A percentile compares a stretch with the other conserved stretches of the same genome.
Evolutionary conservation across 2,329 filamentous ascomycete genomes (phyloP).

Genomic region (Pseudocercospora fijiensis): DNA sequence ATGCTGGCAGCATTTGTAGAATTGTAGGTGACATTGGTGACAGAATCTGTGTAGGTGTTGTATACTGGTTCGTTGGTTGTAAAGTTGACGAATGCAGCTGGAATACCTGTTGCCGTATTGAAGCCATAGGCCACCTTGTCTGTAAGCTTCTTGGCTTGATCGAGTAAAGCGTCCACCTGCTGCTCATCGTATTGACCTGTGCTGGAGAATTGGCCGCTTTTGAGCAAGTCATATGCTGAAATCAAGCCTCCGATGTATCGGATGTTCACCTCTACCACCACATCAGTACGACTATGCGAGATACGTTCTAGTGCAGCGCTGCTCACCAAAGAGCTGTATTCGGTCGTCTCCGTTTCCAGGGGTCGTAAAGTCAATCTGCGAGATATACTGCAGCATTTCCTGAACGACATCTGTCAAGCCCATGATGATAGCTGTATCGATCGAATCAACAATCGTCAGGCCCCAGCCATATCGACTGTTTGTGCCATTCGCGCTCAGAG

Average conservation of each 20-base stretch:
- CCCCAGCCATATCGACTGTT: constrained; percentile 32
- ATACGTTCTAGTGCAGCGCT: not conserved
- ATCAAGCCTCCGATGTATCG: constrained; percentile 30
- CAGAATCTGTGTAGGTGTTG: constrained; percentile 14
- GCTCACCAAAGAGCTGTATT: constrained; percentile 19
- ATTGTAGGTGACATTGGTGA: constrained; percentile 29
- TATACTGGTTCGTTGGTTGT: constrained; percentile 28
- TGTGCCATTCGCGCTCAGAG: constrained; percentile 17
- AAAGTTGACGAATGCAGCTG: constrained; percentile 24
- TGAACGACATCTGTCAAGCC: constrained; percentile 26
- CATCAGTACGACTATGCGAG: not conserved
- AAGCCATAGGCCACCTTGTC: constrained; percentile 29
- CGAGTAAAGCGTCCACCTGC: constrained; percentile 23
- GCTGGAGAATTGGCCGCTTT: constrained; percentile 25
- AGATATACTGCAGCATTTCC: constrained; percentile 26
- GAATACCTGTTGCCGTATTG: constrained; percentile 25
- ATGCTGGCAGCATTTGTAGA: constrained; percentile 25
- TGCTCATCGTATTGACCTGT: constrained; percentile 13
- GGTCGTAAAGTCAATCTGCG: constrained; percentile 31
- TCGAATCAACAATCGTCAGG: constrained; percentile 29
- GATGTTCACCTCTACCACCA: constrained; percentile 24
- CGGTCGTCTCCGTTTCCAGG: constrained; percentile 36
- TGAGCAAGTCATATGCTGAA: constrained; percentile 28
- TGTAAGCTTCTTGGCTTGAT: constrained; percentile 24
- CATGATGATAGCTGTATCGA: constrained; percentile 32